Conservation (phyloP, 441 rosid species). For the Melastoma candidum region DNA sequence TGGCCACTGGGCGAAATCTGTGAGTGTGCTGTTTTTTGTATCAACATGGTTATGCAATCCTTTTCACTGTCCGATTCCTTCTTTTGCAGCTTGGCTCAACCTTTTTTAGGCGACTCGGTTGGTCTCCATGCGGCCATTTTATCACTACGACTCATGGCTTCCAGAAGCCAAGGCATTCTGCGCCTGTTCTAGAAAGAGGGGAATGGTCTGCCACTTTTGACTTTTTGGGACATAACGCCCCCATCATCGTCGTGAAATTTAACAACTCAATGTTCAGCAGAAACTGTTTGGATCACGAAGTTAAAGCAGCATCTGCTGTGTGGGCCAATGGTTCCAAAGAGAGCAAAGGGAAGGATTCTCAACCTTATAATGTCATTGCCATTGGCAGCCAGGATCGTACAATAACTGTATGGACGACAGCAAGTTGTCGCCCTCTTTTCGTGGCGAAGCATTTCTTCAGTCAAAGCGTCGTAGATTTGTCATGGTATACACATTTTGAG, state of each 20-base stretch:
- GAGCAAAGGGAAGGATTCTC: conserved; percentile 66
- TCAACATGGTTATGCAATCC: background rate
- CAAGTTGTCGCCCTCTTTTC: conserved; percentile 87
- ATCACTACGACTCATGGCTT: conserved; percentile 95
- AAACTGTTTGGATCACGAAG: conserved; percentile 41
- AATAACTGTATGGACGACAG: conserved; percentile 98
- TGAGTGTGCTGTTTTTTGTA: conserved; percentile 21
- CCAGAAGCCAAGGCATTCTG: conserved; percentile 99
- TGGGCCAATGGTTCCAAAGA: conserved; percentile 87
- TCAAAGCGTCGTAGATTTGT: conserved; percentile 95
- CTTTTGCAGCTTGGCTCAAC: conserved; percentile 87
- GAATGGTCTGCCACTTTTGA: conserved; percentile 98
- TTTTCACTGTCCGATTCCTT: conserved; percentile 7
- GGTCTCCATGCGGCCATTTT: conserved; percentile 99
- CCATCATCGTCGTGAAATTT: conserved; percentile 85
- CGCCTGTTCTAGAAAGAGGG: conserved; percentile 95
- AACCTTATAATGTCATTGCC: conserved; percentile 87
- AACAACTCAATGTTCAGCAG: conserved; percentile 89
- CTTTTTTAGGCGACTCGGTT: conserved; percentile 95
- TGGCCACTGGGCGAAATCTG: conserved; percentile 98
- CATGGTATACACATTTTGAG: conserved; percentile 48
- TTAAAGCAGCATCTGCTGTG: conserved; percentile 45
- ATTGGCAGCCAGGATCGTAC: conserved; percentile 99
- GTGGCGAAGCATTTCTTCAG: conserved; percentile 96
- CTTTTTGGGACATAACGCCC: conserved; percentile 97